Evolutionary conservation across 805 yeast genomes (phyloP).

Genomic region (Cyberlindnera sargentensis): DNA sequence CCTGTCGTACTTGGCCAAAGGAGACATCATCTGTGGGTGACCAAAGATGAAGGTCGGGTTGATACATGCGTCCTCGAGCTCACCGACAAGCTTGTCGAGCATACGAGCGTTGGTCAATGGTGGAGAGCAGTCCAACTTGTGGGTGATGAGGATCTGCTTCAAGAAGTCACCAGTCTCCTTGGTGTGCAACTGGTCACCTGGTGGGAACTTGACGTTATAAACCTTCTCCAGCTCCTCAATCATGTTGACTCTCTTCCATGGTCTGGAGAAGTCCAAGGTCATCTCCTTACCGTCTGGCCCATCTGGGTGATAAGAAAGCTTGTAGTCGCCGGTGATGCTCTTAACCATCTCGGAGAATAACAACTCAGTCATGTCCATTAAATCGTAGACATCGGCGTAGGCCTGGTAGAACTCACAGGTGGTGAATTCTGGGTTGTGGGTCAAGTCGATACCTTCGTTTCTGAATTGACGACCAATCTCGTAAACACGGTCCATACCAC

Average conservation of each 20-base stretch:
- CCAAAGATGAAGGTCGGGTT: constrained; percentile 98
- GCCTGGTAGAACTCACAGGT: constrained; percentile 99
- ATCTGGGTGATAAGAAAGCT: constrained; percentile 84
- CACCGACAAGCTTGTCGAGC: constrained; percentile 98
- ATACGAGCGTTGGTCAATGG: constrained; percentile 97
- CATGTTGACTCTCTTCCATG: constrained; percentile 98
- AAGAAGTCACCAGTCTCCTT: constrained; percentile 89
- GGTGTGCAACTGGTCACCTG: constrained; percentile 93
- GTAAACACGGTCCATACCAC: constrained; percentile 96
- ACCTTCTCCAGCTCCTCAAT: constrained; percentile 89
- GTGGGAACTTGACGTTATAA: constrained; percentile 84
- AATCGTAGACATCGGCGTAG: constrained; percentile 92
- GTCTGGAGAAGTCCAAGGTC: constrained; percentile 84
- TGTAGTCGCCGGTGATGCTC: constrained; percentile 85
- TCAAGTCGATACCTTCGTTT: constrained; percentile 97
- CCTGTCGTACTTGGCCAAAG: constrained; percentile 95
- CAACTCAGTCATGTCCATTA: constrained; percentile 88
- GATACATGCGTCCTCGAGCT: constrained; percentile 87
- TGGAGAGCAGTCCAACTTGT: constrained; percentile 81
- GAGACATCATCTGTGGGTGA: constrained; percentile 99
- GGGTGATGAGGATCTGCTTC: constrained; percentile 67
- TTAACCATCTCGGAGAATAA: constrained; percentile 97
- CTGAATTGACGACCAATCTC: constrained; percentile 99
- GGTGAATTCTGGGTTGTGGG: constrained; percentile 98
- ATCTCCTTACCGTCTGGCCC: constrained; percentile 80